phyloP scores from a whole-genome alignment of 208 protist genomes.

The Blechomonas ayalai region DNA sequence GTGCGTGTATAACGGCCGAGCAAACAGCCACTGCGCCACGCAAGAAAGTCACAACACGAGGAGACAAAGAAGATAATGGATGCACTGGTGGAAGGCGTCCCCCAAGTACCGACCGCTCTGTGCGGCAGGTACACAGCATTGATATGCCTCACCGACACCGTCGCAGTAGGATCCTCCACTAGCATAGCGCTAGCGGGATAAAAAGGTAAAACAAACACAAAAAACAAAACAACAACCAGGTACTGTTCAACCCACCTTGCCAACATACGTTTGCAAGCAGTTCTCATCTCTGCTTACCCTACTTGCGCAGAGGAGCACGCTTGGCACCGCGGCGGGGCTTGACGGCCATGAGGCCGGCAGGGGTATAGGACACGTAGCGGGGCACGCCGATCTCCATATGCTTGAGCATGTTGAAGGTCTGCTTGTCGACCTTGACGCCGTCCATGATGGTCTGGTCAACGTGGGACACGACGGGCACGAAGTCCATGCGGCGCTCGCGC shows the following conservation, averaged over 20 bases:
- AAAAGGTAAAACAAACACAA: no score
- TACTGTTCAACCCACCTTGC: background rate
- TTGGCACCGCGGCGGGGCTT: constrained; percentile 14
- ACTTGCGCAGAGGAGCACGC: constrained; percentile 26
- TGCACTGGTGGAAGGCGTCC: no score
- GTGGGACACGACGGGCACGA: constrained; percentile 93
- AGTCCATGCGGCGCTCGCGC: constrained; percentile 99
- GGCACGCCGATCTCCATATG: constrained; percentile 80
- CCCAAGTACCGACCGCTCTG: no score
- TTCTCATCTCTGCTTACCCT: constrained; percentile 1
- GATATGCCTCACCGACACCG: no score
- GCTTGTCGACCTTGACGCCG: constrained; percentile 85
- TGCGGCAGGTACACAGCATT: no score
- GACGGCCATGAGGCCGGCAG: constrained; percentile 14
- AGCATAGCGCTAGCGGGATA: no score
- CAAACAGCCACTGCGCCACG: no score
- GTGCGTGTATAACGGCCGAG: no score
- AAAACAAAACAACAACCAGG: background rate
- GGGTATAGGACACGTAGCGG: constrained; percentile 38
- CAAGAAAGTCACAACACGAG: no score
- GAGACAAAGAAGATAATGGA: no score
- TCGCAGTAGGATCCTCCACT: no score
- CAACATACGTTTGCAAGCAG: background rate
- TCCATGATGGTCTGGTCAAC: constrained; percentile 83
- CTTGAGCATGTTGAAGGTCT: constrained; percentile 82